A percentile compares a stretch with the other conserved stretches of the same genome.
Evolutionary conservation across 2,329 filamentous ascomycete genomes (phyloP).

Genomic region (Calycina herbarum): DNA sequence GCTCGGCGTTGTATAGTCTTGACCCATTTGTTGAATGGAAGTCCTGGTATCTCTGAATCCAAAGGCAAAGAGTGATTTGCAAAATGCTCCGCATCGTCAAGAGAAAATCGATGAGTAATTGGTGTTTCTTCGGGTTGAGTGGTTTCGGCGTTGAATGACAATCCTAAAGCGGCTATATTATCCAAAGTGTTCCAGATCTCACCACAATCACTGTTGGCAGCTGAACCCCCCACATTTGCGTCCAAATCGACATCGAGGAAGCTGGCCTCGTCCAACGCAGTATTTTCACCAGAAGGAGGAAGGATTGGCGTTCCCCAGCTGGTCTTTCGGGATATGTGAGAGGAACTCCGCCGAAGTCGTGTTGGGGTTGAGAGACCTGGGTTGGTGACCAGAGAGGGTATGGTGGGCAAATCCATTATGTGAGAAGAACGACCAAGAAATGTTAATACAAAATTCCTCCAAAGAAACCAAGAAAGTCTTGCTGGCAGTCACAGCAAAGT

Average conservation of each 20-base stretch:
- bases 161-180: conserved; percentile 44
- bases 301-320: conserved; percentile 41
- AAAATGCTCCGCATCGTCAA: conserved; percentile 29
- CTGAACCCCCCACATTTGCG: conserved; percentile 27
- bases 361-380: conserved; percentile 24
- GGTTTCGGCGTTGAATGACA: conserved; percentile 40
- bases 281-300: conserved; percentile 33
- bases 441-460: conserved; percentile 37
- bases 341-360: conserved; percentile 40
- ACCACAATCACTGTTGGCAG: conserved; percentile 29
- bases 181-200: conserved; percentile 43
- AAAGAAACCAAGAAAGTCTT: conserved; percentile 36
- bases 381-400: conserved; percentile 17
- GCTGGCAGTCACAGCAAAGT: conserved; percentile 27
- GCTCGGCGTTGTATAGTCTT: conserved; percentile 64
- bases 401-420: conserved; percentile 33
- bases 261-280: conserved; percentile 30
- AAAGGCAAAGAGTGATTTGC: conserved; percentile 18
- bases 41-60: conserved; percentile 17
- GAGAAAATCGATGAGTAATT: conserved; percentile 29
- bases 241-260: conserved; percentile 40
- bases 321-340: conserved; percentile 42
- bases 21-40: conserved; percentile 72
- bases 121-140: conserved; percentile 14
- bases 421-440: conserved; percentile 30